These are phyloP conservation scores for Lentinula novae-zelandiae DNA, from an alignment of 1,284 basidiomycete species.

Conservation along the genomic window DNA sequence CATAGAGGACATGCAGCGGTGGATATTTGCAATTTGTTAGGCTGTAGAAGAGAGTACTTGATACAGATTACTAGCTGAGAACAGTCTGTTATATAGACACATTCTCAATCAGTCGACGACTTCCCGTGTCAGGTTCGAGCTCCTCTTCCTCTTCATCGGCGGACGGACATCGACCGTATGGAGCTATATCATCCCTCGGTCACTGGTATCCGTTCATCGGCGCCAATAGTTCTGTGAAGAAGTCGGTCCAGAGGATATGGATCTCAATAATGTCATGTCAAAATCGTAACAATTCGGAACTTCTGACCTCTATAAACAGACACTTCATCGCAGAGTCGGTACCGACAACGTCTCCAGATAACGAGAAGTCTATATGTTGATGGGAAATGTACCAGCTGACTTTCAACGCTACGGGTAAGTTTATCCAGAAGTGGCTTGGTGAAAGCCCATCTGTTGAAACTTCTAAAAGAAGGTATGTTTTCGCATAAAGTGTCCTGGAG, in stretches of 20 bases:
- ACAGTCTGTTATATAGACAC: not conserved
- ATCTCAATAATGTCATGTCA: not conserved
- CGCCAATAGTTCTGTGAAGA: not conserved
- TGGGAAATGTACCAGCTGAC: not conserved
- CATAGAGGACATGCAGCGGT: not conserved
- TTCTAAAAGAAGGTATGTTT: no score
- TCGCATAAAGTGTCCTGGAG: no score
- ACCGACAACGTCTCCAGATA: not conserved
- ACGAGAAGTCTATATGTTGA: not conserved
- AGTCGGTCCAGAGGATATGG: not conserved
- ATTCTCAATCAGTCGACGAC: not conserved
- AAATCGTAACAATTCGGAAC: not conserved
- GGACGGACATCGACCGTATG: not conserved
- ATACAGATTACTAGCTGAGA: not conserved
- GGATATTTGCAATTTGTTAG: no score
- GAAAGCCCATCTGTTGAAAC: no score
- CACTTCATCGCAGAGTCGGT: not conserved
- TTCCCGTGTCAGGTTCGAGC: not conserved
- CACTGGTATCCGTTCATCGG: not conserved
- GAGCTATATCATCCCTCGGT: not conserved
- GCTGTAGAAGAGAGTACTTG: not conserved
- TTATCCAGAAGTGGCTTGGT: not conserved
- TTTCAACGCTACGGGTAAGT: not conserved
- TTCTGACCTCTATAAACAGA: not conserved
- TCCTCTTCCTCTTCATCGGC: not conserved